phyloP scores from a whole-genome alignment of 176 grass and related monocot genomes.

The Aegilops speltoides region DNA sequence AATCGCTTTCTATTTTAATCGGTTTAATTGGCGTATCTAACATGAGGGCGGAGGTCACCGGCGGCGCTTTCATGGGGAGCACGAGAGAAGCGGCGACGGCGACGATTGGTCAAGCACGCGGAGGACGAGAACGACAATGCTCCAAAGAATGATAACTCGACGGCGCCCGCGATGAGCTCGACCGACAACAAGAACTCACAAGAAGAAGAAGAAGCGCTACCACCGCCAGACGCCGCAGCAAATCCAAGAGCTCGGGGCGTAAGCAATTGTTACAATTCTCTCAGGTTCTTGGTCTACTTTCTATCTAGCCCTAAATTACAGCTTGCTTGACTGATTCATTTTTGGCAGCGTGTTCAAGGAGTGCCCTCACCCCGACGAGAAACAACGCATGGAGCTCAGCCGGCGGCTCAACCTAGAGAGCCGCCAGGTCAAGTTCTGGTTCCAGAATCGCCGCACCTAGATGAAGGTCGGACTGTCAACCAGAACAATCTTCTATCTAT shows the following conservation, averaged over 20 bases:
- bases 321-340: background rate
- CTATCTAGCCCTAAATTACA: background rate
- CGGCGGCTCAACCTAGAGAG: conserved; percentile 75
- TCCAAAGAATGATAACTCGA: too few relatives aligned
- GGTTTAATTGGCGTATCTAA: conserved; percentile 45
- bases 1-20: background rate
- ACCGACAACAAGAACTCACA: conserved; percentile 87
- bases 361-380: conserved; percentile 94
- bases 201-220: conserved; percentile 95
- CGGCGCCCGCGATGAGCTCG: conserved; percentile 75
- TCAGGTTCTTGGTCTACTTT: background rate
- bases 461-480: conserved; percentile 64
- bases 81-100: conserved; percentile 41
- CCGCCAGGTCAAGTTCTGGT: conserved; percentile 99
- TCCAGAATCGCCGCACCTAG: conserved; percentile 93
- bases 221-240: conserved; percentile 98
- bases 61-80: conserved; percentile 29
- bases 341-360: conserved; percentile 84
- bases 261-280: conserved; percentile 13
- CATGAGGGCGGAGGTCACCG: conserved; percentile 56
- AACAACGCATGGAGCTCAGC: conserved; percentile 92
- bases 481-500: background rate
- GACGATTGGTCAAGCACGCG: too few relatives aligned
- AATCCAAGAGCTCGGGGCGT: conserved; percentile 96
- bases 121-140: conserved; percentile 98